Evolutionary conservation across 2,329 filamentous ascomycete genomes (phyloP).

Genomic region (Didymella keratinophila): DNA sequence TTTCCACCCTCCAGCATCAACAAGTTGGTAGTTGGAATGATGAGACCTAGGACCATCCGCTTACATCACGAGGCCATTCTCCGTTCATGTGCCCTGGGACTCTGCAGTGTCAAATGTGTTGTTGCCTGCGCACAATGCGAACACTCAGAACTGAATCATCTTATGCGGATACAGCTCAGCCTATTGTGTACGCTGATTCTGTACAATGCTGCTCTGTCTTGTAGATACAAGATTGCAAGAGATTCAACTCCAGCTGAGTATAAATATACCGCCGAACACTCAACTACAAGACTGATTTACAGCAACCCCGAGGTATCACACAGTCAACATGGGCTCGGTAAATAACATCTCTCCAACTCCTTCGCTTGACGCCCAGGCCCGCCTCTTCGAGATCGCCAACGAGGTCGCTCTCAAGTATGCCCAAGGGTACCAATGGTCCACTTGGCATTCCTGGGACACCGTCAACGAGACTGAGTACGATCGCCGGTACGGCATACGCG

Average conservation of each 20-base stretch:
- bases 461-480: constrained; percentile 1
- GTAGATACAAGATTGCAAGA: background rate
- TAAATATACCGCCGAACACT: background rate
- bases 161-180: background rate
- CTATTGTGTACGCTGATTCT: no score
- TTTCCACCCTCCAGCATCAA: background rate
- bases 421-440: constrained; percentile 6
- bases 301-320: background rate
- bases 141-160: no score
- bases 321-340: background rate
- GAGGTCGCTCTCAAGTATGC: constrained; percentile 1
- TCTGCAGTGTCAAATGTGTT: no score
- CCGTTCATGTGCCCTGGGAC: no score
- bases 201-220: background rate
- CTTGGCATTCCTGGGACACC: constrained; percentile 8
- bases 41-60: no score
- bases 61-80: no score
- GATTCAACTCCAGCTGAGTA: background rate
- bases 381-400: background rate
- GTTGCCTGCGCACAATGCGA: no score
- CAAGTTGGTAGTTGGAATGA: no score
- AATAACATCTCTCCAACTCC: background rate
- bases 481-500: background rate
- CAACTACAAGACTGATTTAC: background rate
- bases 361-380: background rate